phyloP scores from a whole-genome alignment of 768 basidiomycete species.

The Phanerochaete carnosa region DNA sequence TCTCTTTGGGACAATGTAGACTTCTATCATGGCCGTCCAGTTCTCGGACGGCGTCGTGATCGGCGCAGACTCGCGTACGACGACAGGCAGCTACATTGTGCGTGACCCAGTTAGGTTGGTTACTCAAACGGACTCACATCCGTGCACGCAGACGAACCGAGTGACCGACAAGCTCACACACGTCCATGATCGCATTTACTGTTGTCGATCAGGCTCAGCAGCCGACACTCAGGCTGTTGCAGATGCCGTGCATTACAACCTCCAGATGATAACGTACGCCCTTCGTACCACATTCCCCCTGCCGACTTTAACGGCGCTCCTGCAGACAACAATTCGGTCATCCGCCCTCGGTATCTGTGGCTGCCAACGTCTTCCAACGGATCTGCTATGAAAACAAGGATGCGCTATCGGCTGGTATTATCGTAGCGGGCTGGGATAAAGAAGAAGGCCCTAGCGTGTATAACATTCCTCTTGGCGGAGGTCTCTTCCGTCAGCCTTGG shows the following conservation, averaged over 20 bases:
- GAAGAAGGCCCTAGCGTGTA: slow-evolving; percentile 89
- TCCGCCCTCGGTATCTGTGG: slow-evolving; percentile 75
- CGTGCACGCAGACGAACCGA: slow-evolving; percentile 73
- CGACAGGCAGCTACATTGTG: slow-evolving; percentile 95
- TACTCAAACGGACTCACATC: background rate
- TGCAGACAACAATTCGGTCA: slow-evolving; percentile 52
- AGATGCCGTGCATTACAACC: slow-evolving; percentile 80
- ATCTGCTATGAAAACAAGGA: slow-evolving; percentile 96
- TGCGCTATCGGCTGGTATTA: slow-evolving; percentile 84
- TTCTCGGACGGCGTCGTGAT: slow-evolving; percentile 94
- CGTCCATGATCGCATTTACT: slow-evolving; percentile 97
- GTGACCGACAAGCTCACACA: slow-evolving; percentile 98
- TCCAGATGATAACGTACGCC: slow-evolving; percentile 72
- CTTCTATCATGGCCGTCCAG: slow-evolving; percentile 99
- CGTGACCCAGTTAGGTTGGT: slow-evolving; percentile 18
- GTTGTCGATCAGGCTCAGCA: slow-evolving; percentile 97
- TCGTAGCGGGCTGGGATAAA: slow-evolving; percentile 97
- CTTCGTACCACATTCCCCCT: background rate
- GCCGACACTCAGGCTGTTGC: slow-evolving; percentile 98
- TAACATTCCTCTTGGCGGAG: slow-evolving; percentile 96
- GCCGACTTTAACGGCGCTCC: background rate
- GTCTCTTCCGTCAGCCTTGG: slow-evolving; percentile 97
- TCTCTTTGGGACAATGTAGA: slow-evolving; percentile 42
- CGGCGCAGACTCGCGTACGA: slow-evolving; percentile 96
- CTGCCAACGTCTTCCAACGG: slow-evolving; percentile 81